Base-by-base conservation (phyloP, 129 eudicot species). In the Lactuca sativa region DNA sequence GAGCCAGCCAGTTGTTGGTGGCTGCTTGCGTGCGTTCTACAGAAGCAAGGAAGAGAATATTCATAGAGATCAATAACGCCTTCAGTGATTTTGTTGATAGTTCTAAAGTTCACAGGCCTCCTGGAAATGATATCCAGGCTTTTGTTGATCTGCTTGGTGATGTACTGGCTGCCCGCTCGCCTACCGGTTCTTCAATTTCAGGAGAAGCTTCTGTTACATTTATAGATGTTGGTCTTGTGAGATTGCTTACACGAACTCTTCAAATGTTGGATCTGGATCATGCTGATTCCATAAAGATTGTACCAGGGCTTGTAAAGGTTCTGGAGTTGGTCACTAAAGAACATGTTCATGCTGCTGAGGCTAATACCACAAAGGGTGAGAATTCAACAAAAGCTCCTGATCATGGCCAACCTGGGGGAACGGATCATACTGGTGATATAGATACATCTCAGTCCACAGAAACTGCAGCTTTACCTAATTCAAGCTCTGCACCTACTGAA, bases 1-100 rank as follows among this genome's bases (percentile, higher is more conserved):
- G 86, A 63, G 96, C 91, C 18, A 74, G 91, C 74, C 97, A 90
- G 84, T 90, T 95, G 66, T 71, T 95, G 64, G 97, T 90, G 47
- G 89, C 97, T 59, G 77, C 93, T n/a, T 87, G 96, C 76, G 99
- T 84, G 74, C 99, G 99, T 53, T 95, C 99, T 53, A 72, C 91
- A 17, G 99, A 95, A 73, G 97, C 96, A 6, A 83, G 97, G 80
- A 90, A 69, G 78, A 86, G 99, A 69, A 80, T 90, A 13, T 87
- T 95, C 55, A 17, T 80, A 1, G 99, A 90, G 75, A 75, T 95
- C 56, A 84, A 76, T 75, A 62, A 73, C 33, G 92, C 84, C 2
- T 81, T 86, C 53, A 80, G 48, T 56, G 92, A 89, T 31, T 89
- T 89, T 79, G 90, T 90, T 77, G 95, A 87, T 57, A 80, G 82